A percentile compares a stretch with the other conserved stretches of the same genome.
Evolutionary conservation across 2,329 filamentous ascomycete species (phyloP).

Genomic region (Setomelanomma holmii): DNA sequence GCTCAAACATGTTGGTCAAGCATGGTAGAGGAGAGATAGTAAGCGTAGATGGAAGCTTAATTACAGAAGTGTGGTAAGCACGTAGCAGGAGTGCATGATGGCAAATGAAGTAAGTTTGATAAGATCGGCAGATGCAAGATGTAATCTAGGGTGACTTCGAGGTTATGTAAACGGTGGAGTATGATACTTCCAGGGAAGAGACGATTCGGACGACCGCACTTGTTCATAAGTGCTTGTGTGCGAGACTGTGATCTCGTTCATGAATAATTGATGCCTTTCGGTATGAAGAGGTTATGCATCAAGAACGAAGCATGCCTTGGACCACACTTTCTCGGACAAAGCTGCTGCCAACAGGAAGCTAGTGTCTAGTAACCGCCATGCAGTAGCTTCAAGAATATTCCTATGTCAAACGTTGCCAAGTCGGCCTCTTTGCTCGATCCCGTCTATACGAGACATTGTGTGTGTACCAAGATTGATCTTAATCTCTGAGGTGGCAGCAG

Average conservation of each 20-base stretch:
- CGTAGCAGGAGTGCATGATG: slow-evolving; percentile 16
- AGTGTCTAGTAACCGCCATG: not conserved
- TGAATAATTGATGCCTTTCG: too few species aligned
- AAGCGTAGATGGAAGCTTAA: slow-evolving; percentile 29
- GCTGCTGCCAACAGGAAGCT: not conserved
- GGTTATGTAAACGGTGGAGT: slow-evolving; percentile 21
- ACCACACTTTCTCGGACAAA: too few species aligned
- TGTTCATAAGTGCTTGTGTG: too few species aligned
- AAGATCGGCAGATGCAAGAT: slow-evolving; percentile 31
- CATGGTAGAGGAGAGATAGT: slow-evolving; percentile 9
- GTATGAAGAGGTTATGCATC: too few species aligned
- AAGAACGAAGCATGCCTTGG: too few species aligned
- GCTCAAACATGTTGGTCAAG: slow-evolving; percentile 11
- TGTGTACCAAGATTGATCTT: slow-evolving; percentile 12
- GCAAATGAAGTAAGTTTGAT: slow-evolving; percentile 15
- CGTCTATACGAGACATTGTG: slow-evolving; percentile 11
- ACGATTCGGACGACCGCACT: too few species aligned
- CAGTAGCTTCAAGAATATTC: slow-evolving; percentile 5
- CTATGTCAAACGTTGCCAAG: slow-evolving; percentile 10
- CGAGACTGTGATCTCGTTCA: too few species aligned
- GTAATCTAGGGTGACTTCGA: slow-evolving; percentile 20
- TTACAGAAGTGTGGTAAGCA: slow-evolving; percentile 20
- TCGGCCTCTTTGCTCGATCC: slow-evolving; percentile 3
- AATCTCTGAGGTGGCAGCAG: slow-evolving; percentile 1
- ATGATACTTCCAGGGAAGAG: too few species aligned